Evolutionary conservation across 768 basidiomycete genomes (phyloP), one percentile per base, ranked within the genome.

Genomic region (Cystofilobasidium bisporidii): DNA sequence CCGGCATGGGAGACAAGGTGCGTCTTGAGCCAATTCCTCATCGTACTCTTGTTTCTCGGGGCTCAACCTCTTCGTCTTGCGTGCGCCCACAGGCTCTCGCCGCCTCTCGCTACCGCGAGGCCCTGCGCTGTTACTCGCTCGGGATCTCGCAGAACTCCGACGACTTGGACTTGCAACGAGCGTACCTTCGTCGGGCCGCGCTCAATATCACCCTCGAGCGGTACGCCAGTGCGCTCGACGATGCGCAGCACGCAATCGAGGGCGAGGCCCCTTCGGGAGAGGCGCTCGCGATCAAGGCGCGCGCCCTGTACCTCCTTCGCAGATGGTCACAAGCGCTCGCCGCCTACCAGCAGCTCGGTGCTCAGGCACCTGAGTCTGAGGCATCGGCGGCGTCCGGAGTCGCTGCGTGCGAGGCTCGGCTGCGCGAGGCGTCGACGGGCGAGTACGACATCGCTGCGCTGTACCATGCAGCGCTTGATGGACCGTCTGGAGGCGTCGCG

Each of bases 281-380:
- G 11, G 61, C 55, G 24, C 24, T 57, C 33, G 20, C 28, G 17
- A 26, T 38, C 24, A 43, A 59, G 38, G 40, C 61, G 15, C 45
- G 53, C 5, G 67, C 67, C 1, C 41, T 68, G 20, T 68, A 68
- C 28, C 61, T 60, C 55, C 67, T 68, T 33, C 40, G 67, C 17
- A 55, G 61, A 10, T 68, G 67, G 67, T 8, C 8, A 6, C 61
- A 55, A 12, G 67, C 67, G 14, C 61, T 58, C 40, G 32, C 20
- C 3, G 32, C 67, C 33, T 68, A 47, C 24, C 30, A 24, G 2
- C 32, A 61, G 20, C 53, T 67, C 30, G 22, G 28, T 55, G n/a
- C 53, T 20, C 22, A 62, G 17, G 55, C 61, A 8, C 61, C 32
- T 12, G 40, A n/a, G n/a, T n/a, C 9, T 32, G 62, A 18, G 20